phyloP scores from a whole-genome alignment of 495 filamentous ascomycete genomes.

The Pyronema omphalodes region DNA sequence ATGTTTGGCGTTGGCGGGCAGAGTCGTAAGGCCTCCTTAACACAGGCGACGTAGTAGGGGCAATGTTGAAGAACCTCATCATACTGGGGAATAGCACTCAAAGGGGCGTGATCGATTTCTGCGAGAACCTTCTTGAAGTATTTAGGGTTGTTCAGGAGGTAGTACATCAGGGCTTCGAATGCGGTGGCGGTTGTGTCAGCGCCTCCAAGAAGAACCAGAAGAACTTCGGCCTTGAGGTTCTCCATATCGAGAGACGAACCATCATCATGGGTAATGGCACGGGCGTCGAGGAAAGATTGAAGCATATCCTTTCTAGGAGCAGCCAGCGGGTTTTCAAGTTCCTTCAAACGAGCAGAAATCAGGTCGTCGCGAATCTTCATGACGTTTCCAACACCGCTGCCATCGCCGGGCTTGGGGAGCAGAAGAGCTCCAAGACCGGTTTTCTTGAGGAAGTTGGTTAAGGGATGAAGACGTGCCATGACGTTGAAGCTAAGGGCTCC shows the following conservation, averaged over 20 bases:
- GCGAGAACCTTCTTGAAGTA: conserved; percentile 36
- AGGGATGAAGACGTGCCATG: conserved; percentile 30
- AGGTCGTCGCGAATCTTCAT: conserved; percentile 35
- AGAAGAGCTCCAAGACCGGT: conserved; percentile 37
- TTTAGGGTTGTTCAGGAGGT: conserved; percentile 31
- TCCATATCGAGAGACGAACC: conserved; percentile 25
- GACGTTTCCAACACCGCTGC: conserved; percentile 23
- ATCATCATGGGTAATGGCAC: no score
- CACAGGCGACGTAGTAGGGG: conserved; percentile 30
- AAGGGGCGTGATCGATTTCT: conserved; percentile 29
- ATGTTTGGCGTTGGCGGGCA: no score
- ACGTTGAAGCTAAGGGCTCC: no score
- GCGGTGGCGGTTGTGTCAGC: conserved; percentile 44
- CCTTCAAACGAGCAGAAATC: conserved; percentile 26
- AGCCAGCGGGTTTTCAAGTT: conserved; percentile 15
- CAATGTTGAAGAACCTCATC: conserved; percentile 27
- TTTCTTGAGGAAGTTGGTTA: conserved; percentile 35
- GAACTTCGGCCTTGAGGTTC: conserved; percentile 36
- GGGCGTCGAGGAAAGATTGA: no score
- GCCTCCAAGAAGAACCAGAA: conserved; percentile 41
- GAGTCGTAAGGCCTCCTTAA: no score
- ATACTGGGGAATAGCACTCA: conserved; percentile 24
- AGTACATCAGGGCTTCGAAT: conserved; percentile 35
- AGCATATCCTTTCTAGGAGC: no score
- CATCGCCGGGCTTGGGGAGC: conserved; percentile 36